A percentile compares a stretch with the other conserved stretches of the same genome.
These are phyloP conservation scores for Nicotiana paniculata DNA, from an alignment of 257 asterid species.

Conservation along the genomic window DNA sequence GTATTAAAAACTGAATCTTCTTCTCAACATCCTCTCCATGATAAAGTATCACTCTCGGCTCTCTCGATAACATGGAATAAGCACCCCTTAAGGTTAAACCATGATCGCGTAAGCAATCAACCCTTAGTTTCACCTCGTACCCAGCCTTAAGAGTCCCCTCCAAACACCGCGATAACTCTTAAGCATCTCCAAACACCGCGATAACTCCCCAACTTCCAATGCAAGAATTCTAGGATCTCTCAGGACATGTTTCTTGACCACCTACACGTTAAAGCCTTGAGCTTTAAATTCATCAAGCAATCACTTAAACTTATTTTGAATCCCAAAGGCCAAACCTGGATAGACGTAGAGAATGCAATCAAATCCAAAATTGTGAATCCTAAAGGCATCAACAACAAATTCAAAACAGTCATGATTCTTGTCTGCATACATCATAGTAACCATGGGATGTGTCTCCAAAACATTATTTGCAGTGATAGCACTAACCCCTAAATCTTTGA, in stretches of 20 bases:
- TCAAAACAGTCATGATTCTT: constrained; percentile 26
- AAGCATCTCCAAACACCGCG: constrained; percentile 56
- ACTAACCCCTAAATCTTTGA: constrained; percentile 47
- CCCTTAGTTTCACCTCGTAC: constrained; percentile 51
- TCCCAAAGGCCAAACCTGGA: constrained; percentile 46
- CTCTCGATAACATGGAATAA: constrained; percentile 69
- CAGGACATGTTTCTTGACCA: constrained; percentile 44
- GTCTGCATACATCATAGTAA: constrained; percentile 35
- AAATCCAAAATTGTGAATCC: constrained; percentile 34
- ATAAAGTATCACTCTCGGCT: constrained; percentile 66
- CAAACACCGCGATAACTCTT: constrained; percentile 58
- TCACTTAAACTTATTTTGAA: constrained; percentile 44
- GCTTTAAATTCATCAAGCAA: constrained; percentile 58
- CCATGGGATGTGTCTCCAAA: constrained; percentile 55
- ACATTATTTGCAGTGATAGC: constrained; percentile 36
- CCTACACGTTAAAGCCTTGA: constrained; percentile 49
- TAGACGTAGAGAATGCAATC: constrained; percentile 36
- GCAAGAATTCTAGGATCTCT: constrained; percentile 63
- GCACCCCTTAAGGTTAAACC: constrained; percentile 71
- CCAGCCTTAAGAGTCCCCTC: constrained; percentile 61
- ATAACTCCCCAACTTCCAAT: constrained; percentile 74
- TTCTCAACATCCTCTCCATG: constrained; percentile 42
- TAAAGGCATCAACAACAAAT: constrained; percentile 42
- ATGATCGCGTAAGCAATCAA: constrained; percentile 56
- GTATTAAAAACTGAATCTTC: constrained; percentile 58